phyloP scores from a whole-genome alignment of 169 alveolate species.

The Neospora caninum region DNA sequence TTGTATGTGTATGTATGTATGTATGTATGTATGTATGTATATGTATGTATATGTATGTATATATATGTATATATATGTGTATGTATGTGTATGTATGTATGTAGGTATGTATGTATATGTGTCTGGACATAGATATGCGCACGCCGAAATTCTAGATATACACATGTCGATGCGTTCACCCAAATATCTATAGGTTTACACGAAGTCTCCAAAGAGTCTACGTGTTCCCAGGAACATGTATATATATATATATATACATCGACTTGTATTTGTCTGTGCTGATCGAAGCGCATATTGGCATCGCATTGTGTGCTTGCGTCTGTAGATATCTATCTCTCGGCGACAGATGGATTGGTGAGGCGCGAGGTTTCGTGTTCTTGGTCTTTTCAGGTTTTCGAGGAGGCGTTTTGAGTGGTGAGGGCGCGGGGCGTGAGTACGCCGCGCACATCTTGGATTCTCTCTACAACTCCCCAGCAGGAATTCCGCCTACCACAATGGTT shows the following conservation, averaged over 20 bases:
- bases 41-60: not conserved
- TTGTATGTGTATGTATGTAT: not conserved
- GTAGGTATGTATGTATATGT: no score
- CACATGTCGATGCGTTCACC: no score
- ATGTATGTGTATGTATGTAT: not conserved
- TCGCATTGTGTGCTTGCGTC: not conserved
- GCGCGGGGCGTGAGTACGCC: conserved; percentile 98
- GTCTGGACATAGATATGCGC: no score
- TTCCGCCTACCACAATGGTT: conserved; percentile 97
- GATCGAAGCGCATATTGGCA: not conserved
- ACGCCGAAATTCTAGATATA: no score
- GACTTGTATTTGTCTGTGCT: no score
- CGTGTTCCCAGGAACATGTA: not conserved
- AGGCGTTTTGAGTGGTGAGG: conserved; percentile 98
- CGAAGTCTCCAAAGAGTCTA: no score
- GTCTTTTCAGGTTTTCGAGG: conserved; percentile 81
- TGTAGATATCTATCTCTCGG: not conserved
- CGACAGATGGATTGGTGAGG: not conserved
- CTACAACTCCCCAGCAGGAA: conserved; percentile 84
- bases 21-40: not conserved
- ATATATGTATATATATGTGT: not conserved
- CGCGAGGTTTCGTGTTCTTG: not conserved
- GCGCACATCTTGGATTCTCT: conserved; percentile 94
- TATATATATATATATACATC: no score
- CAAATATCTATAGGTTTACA: no score